Percentiles rank a stretch among this genome's conserved stretches.
Evolutionary conservation across 768 basidiomycete genomes (phyloP).

Genomic region (Cyclocybe cylindracea): DNA sequence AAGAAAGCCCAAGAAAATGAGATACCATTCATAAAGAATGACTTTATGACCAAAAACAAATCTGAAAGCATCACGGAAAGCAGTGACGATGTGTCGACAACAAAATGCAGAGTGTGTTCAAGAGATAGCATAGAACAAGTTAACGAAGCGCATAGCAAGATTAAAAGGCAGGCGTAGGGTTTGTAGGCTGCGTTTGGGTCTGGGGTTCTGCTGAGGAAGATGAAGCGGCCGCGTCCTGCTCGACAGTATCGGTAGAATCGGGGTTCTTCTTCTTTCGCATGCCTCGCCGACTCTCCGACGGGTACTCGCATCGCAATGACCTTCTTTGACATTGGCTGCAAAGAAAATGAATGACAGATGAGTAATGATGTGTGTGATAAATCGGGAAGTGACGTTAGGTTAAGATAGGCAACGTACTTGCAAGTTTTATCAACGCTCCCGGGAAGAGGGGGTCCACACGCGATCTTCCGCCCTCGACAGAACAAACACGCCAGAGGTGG

Average conservation of each 20-base stretch:
- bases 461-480: conserved; percentile 69
- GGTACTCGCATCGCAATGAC: conserved; percentile 70
- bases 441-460: conserved; percentile 59
- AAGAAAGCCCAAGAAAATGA: not conserved
- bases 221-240: conserved; percentile 2
- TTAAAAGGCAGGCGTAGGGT: not conserved
- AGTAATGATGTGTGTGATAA: not conserved
- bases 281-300: conserved; percentile 68
- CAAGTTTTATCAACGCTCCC: conserved; percentile 58
- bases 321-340: conserved; percentile 73
- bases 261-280: conserved; percentile 54
- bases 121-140: no score
- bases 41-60: not conserved
- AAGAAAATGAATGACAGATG: not conserved
- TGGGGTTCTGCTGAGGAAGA: conserved; percentile 15
- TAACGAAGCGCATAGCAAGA: not conserved
- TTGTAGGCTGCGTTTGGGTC: conserved; percentile 1
- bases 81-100: no score
- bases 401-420: conserved; percentile 51
- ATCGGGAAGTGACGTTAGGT: conserved; percentile 1
- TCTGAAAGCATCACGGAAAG: no score
- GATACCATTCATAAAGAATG: not conserved
- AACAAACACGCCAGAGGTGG: conserved; percentile 66
- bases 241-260: conserved; percentile 7
- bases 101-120: no score